Evolutionary conservation across 208 protist species (phyloP).

Genomic region (Acanthamoeba divionensis): DNA sequence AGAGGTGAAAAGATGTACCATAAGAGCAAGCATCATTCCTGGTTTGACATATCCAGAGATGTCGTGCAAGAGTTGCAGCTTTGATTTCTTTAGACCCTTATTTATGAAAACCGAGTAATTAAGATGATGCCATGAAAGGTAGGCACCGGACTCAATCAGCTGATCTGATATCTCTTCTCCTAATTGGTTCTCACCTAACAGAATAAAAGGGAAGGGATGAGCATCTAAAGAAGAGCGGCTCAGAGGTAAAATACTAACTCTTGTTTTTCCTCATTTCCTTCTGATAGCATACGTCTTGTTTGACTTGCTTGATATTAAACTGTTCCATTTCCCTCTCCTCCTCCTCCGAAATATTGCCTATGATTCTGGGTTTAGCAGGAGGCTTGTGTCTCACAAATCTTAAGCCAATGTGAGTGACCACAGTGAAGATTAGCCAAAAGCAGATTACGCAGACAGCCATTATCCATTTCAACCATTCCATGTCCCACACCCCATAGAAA

Average conservation of each 20-base stretch:
- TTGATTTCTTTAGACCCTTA: conserved; percentile 48
- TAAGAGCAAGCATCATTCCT: conserved; percentile 67
- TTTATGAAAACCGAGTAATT: conserved; percentile 49
- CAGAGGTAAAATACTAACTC: background rate
- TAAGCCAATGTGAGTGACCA: background rate
- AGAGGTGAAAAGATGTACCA: background rate
- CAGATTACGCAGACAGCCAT: background rate
- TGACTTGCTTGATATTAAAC: conserved; percentile 39
- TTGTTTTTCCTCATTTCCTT: background rate
- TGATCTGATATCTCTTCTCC: background rate
- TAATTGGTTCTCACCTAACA: background rate
- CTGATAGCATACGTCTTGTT: background rate
- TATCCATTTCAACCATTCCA: conserved; percentile 1
- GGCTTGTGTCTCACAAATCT: background rate
- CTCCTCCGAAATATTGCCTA: background rate
- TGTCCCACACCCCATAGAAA: background rate
- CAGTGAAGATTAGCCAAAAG: background rate
- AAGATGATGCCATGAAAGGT: conserved; percentile 63
- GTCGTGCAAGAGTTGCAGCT: conserved; percentile 50
- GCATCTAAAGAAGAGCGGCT: background rate
- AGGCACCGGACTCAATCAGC: background rate
- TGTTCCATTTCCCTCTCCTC: background rate
- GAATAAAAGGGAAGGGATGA: background rate
- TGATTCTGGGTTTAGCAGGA: background rate
- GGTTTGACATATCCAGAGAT: conserved; percentile 72